Percentiles rank a stretch among this genome's conserved stretches.
Conservation (phyloP, 176 grass and related monocot species). For the Avena insularis region DNA sequence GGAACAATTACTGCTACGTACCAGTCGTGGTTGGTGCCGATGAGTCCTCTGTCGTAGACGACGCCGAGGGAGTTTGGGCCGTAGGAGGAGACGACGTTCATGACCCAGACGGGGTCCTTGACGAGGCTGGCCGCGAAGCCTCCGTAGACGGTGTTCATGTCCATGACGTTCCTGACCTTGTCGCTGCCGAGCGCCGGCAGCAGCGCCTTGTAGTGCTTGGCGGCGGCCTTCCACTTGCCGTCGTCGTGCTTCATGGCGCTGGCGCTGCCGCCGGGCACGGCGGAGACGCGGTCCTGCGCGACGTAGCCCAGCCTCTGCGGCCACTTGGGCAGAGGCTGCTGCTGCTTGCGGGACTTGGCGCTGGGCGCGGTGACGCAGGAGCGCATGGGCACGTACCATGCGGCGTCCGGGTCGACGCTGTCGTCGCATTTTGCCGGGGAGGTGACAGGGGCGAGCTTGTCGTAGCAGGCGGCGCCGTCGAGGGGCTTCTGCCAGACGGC, state of each 20-base stretch:
- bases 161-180: conserved; percentile 88
- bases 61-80: conserved; percentile 72
- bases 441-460: conserved; percentile 66
- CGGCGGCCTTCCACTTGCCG: conserved; percentile 69
- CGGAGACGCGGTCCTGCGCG: conserved; percentile 65
- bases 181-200: conserved; percentile 73
- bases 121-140: conserved; percentile 65
- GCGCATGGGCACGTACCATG: conserved; percentile 90
- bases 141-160: conserved; percentile 89
- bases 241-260: conserved; percentile 78
- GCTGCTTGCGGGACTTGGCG: conserved; percentile 43
- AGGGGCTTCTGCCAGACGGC: conserved; percentile 88
- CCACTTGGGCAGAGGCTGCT: conserved; percentile 78
- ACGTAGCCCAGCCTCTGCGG: conserved; percentile 63
- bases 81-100: conserved; percentile 95
- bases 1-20: conserved; percentile 7
- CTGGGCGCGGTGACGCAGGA: conserved; percentile 71
- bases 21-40: conserved; percentile 93
- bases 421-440: conserved; percentile 85
- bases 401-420: conserved; percentile 81
- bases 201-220: conserved; percentile 71
- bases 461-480: conserved; percentile 67
- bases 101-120: conserved; percentile 92
- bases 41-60: conserved; percentile 89
- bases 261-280: conserved; percentile 67